Percentiles rank a stretch among this genome's conserved stretches.
Evolutionary conservation across 495 filamentous ascomycete genomes (phyloP).

Genomic region (Aspergillus mulundensis): DNA sequence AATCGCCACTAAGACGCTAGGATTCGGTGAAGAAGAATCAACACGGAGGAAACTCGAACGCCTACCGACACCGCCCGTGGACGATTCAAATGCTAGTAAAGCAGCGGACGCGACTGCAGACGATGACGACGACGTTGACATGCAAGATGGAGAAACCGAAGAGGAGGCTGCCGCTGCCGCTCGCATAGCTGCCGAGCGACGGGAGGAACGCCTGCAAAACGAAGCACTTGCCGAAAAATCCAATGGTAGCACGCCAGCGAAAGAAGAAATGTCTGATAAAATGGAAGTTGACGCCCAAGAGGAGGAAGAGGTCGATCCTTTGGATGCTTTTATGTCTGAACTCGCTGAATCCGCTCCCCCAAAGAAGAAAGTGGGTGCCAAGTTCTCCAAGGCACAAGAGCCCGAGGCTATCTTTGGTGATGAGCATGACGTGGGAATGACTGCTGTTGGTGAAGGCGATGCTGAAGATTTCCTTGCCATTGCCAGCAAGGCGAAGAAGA

Average conservation of each 20-base stretch:
- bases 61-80: slow-evolving; percentile 69
- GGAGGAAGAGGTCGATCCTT: slow-evolving; percentile 74
- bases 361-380: slow-evolving; percentile 37
- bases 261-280: slow-evolving; percentile 17
- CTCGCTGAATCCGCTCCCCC: slow-evolving; percentile 54
- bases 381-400: slow-evolving; percentile 51
- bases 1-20: slow-evolving; percentile 65
- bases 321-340: slow-evolving; percentile 93
- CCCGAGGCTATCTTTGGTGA: slow-evolving; percentile 84
- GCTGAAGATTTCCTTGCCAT: slow-evolving; percentile 83
- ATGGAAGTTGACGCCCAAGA: slow-evolving; percentile 41
- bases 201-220: slow-evolving; percentile 63
- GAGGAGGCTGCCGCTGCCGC: slow-evolving; percentile 84
- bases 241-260: slow-evolving; percentile 12
- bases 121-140: slow-evolving; percentile 70
- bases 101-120: slow-evolving; percentile 54
- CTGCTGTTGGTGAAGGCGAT: slow-evolving; percentile 64
- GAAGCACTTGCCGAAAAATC: slow-evolving; percentile 27
- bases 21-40: slow-evolving; percentile 84
- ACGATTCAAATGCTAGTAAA: slow-evolving; percentile 56
- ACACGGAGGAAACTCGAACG: slow-evolving; percentile 82
- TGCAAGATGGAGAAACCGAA: slow-evolving; percentile 73
- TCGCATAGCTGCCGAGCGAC: slow-evolving; percentile 70
- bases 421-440: slow-evolving; percentile 72
- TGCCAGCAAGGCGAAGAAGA: slow-evolving; percentile 83